phyloP scores from a whole-genome alignment of 1,284 basidiomycete genomes.

The Inonotus obliquus region DNA sequence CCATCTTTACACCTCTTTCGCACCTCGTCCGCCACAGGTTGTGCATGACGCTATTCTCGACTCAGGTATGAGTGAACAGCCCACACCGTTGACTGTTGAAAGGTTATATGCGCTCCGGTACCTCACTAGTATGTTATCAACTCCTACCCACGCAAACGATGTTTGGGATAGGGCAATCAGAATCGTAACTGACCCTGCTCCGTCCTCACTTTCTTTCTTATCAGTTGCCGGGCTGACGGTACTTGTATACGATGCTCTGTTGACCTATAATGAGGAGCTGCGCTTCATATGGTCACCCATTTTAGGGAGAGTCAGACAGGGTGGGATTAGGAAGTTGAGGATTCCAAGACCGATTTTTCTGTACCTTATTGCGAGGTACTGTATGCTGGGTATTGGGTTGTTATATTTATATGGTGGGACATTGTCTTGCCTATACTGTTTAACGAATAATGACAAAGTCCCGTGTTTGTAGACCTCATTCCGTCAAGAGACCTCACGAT shows the following conservation, averaged over 20 bases:
- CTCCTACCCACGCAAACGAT: too few relatives aligned
- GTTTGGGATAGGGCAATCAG: too few relatives aligned
- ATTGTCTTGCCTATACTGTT: too few relatives aligned
- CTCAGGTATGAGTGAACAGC: neutral
- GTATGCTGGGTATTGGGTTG: slow-evolving; percentile 4
- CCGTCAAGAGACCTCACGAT: neutral
- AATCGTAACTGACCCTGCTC: too few relatives aligned
- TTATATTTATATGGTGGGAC: slow-evolving; percentile 10
- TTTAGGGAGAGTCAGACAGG: neutral
- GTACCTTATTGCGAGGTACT: slow-evolving; percentile 3
- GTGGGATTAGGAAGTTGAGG: neutral
- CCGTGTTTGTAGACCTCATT: neutral
- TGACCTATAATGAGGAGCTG: slow-evolving; percentile 8
- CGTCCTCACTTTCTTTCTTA: neutral
- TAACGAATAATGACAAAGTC: too few relatives aligned
- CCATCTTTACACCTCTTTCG: neutral
- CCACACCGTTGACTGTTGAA: neutral
- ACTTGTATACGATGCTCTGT: slow-evolving; percentile 10
- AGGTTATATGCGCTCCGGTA: slow-evolving; percentile 10
- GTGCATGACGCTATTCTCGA: neutral
- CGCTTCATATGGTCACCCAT: slow-evolving; percentile 1
- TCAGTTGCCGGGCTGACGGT: slow-evolving; percentile 4
- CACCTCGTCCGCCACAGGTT: too few relatives aligned
- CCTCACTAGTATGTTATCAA: slow-evolving; percentile 3
- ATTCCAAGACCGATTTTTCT: neutral